Base-by-base conservation (phyloP, 257 asterid species). In the Solanum gandarillasii region DNA sequence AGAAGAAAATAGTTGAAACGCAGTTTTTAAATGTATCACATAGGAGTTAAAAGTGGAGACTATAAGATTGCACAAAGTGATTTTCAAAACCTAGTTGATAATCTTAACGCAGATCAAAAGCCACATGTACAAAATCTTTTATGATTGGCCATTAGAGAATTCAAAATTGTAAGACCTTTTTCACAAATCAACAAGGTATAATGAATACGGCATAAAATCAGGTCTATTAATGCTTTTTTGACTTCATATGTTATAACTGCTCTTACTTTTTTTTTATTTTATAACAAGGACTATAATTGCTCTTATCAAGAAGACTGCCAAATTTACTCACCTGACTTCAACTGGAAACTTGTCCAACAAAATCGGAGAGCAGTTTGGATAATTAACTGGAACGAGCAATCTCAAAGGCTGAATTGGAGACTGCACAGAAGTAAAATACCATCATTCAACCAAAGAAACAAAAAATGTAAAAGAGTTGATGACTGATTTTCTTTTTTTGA, bases 341-440 rank as follows among this genome's bases (percentile, higher is more conserved):
- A 92, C 95, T n/a, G 99, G 99, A 88, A 93, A 96, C 92, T 93
- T 94, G 92, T 96, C 99, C 93, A 96, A 88, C 86, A 96, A 95
- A 91, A 96, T 72, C 1, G 98, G 99, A 82, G 98, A 96, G 92
- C 95, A 93, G 88, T 91, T 93, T 52, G 99, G 98, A 91, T 96
- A 96, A 90, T 93, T 93, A 46, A 87, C 90, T 43, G 99, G 99
- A 86, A 96, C 88, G 39, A 95, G 98, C 91, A 96, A 90, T 86
- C 98, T 89, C 86, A 96, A 92, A 72, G 99, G 98, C 87, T 96
- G 99, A 89, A 96, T 95, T 43, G 98, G 99, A n/a, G 97, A 94
- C 99, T 96, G 95, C 92, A 90, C 13, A 86, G 46, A 73, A 78
- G 41, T 73, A 86, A 87, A 90, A 87, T 87, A 86, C 86, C 72